phyloP scores from a whole-genome alignment of 2,329 filamentous ascomycete genomes.

The Immersiporthe knoxdaviesiana region DNA sequence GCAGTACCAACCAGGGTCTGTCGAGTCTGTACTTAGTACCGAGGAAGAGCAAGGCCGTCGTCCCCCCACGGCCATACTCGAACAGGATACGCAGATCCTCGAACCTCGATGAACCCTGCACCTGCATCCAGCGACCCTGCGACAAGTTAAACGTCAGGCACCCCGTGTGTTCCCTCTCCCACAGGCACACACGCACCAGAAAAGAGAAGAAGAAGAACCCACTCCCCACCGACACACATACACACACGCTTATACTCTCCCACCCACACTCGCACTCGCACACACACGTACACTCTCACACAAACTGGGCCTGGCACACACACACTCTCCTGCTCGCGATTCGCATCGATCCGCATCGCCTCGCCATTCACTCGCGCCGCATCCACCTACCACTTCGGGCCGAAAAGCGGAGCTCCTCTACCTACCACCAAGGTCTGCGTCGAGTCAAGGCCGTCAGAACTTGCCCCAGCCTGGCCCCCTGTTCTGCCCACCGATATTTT shows the following conservation, averaged over 20 bases:
- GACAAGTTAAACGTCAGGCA: conserved; percentile 13
- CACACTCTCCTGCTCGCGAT: background rate
- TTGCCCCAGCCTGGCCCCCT: background rate
- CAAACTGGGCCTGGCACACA: background rate
- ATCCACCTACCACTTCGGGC: conserved; percentile 13
- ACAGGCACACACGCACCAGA: background rate
- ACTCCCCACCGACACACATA: background rate
- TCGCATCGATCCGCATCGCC: conserved; percentile 8
- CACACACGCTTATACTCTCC: background rate
- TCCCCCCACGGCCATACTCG: background rate
- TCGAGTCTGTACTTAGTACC: background rate
- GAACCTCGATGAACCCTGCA: conserved; percentile 14
- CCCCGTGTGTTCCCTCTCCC: background rate
- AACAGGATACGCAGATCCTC: conserved; percentile 7
- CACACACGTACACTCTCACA: no score
- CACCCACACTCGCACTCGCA: background rate
- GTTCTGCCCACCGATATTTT: background rate
- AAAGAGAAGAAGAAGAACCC: background rate
- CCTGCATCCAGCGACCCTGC: conserved; percentile 6
- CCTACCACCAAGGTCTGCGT: background rate
- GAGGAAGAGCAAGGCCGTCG: background rate
- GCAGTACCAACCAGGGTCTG: background rate
- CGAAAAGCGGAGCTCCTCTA: conserved; percentile 12
- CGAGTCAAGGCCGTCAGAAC: conserved; percentile 10
- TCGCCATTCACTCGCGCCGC: conserved; percentile 8